Percentiles rank a stretch among this genome's conserved stretches.
These are phyloP conservation scores for Corchorus olitorius DNA, from an alignment of 345 rosid species.

Conservation along the genomic window DNA sequence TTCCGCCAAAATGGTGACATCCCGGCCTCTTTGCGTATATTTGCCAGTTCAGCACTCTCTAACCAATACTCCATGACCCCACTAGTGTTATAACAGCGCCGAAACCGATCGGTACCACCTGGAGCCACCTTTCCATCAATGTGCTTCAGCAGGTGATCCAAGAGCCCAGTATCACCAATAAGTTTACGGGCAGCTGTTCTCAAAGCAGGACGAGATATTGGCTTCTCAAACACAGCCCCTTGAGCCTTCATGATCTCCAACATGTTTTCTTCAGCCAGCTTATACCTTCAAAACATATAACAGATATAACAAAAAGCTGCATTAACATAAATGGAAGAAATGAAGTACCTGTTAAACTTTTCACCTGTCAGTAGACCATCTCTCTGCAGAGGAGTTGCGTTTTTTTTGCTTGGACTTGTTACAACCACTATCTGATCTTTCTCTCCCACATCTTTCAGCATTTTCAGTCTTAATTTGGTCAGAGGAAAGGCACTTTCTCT, in stretches of 20 bases:
- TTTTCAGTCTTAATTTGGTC: slow-evolving; percentile 30
- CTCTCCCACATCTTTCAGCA: slow-evolving; percentile 23
- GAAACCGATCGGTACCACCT: slow-evolving; percentile 73
- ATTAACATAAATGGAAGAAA: background rate
- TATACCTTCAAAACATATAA: slow-evolving; percentile 53
- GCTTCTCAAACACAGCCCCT: slow-evolving; percentile 69
- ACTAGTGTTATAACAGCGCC: slow-evolving; percentile 79
- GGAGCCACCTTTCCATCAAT: slow-evolving; percentile 88
- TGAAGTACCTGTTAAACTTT: background rate
- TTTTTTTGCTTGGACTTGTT: slow-evolving; percentile 32
- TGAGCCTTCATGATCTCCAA: slow-evolving; percentile 71
- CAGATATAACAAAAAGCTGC: background rate
- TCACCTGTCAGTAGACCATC: slow-evolving; percentile 84
- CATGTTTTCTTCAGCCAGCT: slow-evolving; percentile 61
- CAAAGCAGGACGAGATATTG: slow-evolving; percentile 60
- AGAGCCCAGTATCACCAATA: slow-evolving; percentile 92
- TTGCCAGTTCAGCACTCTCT: slow-evolving; percentile 75
- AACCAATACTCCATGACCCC: slow-evolving; percentile 94
- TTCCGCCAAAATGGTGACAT: slow-evolving; percentile 62
- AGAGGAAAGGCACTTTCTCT: slow-evolving; percentile 41
- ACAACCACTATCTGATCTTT: slow-evolving; percentile 17
- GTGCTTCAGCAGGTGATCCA: slow-evolving; percentile 93
- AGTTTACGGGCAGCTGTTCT: slow-evolving; percentile 63
- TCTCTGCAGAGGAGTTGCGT: slow-evolving; percentile 23
- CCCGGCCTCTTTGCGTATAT: slow-evolving; percentile 66